Evolutionary conservation across 2,329 filamentous ascomycete species (phyloP), one percentile per base, ranked within the genome.

Genomic region (Botrytis sinoallii): DNA sequence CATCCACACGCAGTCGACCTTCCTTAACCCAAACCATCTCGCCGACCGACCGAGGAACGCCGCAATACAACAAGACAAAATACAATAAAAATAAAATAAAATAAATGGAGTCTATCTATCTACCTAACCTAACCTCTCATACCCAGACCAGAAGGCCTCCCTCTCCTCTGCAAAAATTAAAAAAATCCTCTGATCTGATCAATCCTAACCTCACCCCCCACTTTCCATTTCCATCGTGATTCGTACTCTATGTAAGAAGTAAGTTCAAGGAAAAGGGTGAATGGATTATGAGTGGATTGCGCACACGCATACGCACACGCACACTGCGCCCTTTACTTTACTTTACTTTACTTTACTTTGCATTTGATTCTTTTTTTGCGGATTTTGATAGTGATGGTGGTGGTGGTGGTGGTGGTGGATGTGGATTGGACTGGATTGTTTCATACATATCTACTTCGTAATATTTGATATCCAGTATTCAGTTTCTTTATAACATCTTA

Each of bases 21-120:
- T 42, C n/a, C 29, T 5, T 48, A 48, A 48, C 61, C 61, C n/a
- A 64, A 64, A 64, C 42, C 61, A 64, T 44, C 61, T 64, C 61
- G 61, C 61, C 40, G 60, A 29, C 25, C 38, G 60, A 63, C 59
- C 60, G 14, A 63, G 29, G 22, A 38, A 42, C 18, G 60, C 60
- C 60, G 35, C 7, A 18, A 40, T 42, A n/a, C 2, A 12, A 16
- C n/a, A n/a, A n/a, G n/a, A n/a, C n/a, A 32, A 4, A 32, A 32
- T 32, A 32, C 32, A 32, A 32, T 32, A 32, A 32, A 32, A 32
- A 32, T 32, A 32, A 32, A 32, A 32, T 32, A 32, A 63, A 40
- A 52, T 63, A 63, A 40, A 14, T 63, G 60, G 35, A 63, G 59
- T 48, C 46, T 25, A 4, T 48, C 20, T 48, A 48, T 10, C 46